phyloP scores from a whole-genome alignment of 108 stramenopile genomes.

The Skeletonema menzelii region DNA sequence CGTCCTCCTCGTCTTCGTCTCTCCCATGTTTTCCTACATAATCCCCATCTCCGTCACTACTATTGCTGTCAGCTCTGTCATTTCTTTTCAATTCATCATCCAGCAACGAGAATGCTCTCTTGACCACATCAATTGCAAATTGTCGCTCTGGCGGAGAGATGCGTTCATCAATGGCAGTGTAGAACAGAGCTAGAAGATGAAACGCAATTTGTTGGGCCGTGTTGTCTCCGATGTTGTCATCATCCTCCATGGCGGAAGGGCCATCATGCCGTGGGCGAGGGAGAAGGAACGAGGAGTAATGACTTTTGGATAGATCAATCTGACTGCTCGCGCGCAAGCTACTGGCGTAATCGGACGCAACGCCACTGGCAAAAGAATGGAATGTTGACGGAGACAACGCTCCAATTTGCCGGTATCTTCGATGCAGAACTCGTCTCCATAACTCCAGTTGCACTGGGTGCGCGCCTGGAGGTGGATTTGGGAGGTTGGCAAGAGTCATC shows the following conservation, averaged over 20 bases:
- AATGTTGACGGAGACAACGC: neutral
- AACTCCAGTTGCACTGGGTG: constrained; percentile 4
- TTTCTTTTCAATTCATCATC: neutral
- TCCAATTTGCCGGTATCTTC: constrained; percentile 4
- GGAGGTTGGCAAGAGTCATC: neutral
- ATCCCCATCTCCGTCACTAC: neutral
- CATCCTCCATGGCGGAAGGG: neutral
- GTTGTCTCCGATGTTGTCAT: neutral
- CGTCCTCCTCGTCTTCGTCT: neutral
- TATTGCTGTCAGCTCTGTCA: neutral
- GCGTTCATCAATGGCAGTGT: constrained; percentile 1
- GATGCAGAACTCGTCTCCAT: neutral
- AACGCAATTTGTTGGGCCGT: neutral
- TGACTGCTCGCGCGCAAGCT: neutral
- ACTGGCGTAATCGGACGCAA: neutral
- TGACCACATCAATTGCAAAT: neutral
- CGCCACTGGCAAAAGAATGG: neutral
- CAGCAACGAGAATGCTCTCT: neutral
- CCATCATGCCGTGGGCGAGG: no score
- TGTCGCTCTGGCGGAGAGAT: neutral
- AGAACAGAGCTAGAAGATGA: constrained; percentile 5
- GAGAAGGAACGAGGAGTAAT: neutral
- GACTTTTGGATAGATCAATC: constrained; percentile 2
- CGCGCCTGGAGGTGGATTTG: neutral
- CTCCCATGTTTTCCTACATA: neutral